A percentile compares a stretch with the other conserved stretches of the same genome.
phyloP scores from a whole-genome alignment of 2,329 filamentous ascomycete genomes.

The Fusarium azukiicola region DNA sequence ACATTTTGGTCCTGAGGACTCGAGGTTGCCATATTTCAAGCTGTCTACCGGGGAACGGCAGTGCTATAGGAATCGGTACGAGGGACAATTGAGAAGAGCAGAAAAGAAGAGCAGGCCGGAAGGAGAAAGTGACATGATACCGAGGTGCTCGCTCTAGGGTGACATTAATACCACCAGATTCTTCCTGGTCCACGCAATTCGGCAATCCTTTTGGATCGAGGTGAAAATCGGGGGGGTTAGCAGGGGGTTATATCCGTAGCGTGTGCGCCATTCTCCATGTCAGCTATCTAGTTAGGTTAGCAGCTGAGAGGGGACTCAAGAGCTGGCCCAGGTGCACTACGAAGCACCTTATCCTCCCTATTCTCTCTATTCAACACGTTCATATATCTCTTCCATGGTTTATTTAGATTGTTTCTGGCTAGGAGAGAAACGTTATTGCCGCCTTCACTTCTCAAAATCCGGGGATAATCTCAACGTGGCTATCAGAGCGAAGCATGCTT shows the following conservation, averaged over 20 bases:
- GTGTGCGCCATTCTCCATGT: conserved; percentile 8
- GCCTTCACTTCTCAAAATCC: not conserved
- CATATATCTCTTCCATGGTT: not conserved
- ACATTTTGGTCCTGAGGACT: conserved; percentile 39
- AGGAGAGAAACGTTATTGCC: conserved; percentile 1
- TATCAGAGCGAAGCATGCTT: not conserved
- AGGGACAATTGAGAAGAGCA: not conserved
- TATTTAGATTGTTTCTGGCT: not conserved
- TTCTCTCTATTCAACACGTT: not conserved
- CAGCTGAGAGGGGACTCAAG: too few species aligned
- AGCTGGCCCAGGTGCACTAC: not conserved
- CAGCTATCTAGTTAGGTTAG: too few species aligned
- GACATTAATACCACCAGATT: conserved; percentile 3
- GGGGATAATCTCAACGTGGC: not conserved
- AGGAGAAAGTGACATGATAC: conserved; percentile 13
- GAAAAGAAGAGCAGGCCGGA: not conserved
- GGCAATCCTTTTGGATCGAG: not conserved
- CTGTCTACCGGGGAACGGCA: not conserved
- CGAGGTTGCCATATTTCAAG: conserved; percentile 22
- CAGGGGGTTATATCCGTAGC: conserved; percentile 18
- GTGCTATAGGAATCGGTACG: not conserved
- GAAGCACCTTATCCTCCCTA: not conserved
- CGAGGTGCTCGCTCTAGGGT: conserved; percentile 1
- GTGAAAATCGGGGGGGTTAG: not conserved
- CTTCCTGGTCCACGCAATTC: not conserved